Evolutionary conservation across 805 yeast genomes (phyloP).

Genomic region (Monosporozyma yasuniensis): DNA sequence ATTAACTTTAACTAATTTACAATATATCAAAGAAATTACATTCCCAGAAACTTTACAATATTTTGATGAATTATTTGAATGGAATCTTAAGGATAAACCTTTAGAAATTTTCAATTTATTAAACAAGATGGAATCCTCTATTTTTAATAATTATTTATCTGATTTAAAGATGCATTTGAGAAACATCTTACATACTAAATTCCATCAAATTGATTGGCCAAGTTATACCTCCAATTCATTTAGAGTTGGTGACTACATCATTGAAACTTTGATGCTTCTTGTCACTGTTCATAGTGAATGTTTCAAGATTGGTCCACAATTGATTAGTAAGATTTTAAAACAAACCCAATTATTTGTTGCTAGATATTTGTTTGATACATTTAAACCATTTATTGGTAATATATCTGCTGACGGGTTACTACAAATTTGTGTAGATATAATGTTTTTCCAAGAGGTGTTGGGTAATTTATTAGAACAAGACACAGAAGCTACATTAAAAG

Average conservation of each 20-base stretch:
- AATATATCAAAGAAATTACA: constrained; percentile 36
- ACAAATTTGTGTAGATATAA: constrained; percentile 46
- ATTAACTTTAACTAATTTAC: constrained; percentile 46
- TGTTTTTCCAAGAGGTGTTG: constrained; percentile 36
- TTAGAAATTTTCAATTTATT: constrained; percentile 38
- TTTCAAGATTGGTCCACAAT: constrained; percentile 37
- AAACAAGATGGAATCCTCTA: constrained; percentile 41
- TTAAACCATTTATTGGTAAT: constrained; percentile 37
- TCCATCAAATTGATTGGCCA: constrained; percentile 37
- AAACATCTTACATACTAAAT: constrained; percentile 35
- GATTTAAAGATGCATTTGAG: constrained; percentile 38
- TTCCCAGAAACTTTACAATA: constrained; percentile 41
- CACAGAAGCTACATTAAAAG: constrained; percentile 24
- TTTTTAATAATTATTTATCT: constrained; percentile 46
- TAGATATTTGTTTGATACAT: constrained; percentile 30
- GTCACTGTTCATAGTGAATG: constrained; percentile 47
- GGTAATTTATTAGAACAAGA: constrained; percentile 25
- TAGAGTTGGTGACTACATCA: constrained; percentile 40
- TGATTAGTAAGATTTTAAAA: constrained; percentile 38
- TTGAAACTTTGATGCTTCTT: constrained; percentile 40
- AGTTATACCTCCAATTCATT: constrained; percentile 26
- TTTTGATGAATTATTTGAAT: constrained; percentile 44
- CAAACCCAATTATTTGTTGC: constrained; percentile 35
- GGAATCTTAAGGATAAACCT: constrained; percentile 35
- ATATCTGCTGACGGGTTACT: constrained; percentile 40